Percentiles rank a stretch among this genome's conserved stretches.
phyloP scores from a whole-genome alignment of 805 yeast species.

The Saccharomycopsis microspora region DNA sequence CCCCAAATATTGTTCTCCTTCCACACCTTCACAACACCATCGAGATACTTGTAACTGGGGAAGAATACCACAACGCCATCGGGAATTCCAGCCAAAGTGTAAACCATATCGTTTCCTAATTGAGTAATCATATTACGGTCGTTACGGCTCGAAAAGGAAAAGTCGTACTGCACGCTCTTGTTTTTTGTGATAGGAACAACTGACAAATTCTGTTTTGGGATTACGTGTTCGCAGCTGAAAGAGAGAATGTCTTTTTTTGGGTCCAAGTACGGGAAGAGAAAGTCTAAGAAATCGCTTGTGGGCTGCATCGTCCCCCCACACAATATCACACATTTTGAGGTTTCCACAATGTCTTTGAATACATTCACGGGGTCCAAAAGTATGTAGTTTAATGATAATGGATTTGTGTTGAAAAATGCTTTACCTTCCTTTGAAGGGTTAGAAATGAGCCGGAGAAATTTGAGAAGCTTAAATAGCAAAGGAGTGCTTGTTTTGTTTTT shows the following conservation, averaged over 20 bases:
- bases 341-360: constrained; percentile 54
- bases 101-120: constrained; percentile 38
- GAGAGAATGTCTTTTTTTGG: constrained; percentile 29
- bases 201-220: constrained; percentile 55
- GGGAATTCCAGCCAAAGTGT: constrained; percentile 39
- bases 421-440: constrained; percentile 77
- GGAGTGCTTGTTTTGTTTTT: constrained; percentile 25
- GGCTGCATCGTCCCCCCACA: constrained; percentile 99
- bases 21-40: constrained; percentile 45
- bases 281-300: constrained; percentile 52
- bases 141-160: constrained; percentile 58
- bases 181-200: constrained; percentile 38
- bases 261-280: constrained; percentile 49
- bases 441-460: constrained; percentile 51
- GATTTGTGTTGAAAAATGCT: constrained; percentile 48
- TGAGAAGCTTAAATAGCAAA: constrained; percentile 49
- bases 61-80: constrained; percentile 73
- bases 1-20: constrained; percentile 24
- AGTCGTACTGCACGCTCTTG: constrained; percentile 26
- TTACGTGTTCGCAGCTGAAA: constrained; percentile 76
- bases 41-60: constrained; percentile 72
- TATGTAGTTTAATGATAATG: constrained; percentile 35
- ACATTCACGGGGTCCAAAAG: constrained; percentile 68
- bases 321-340: constrained; percentile 57
- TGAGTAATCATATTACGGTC: constrained; percentile 31